These are phyloP conservation scores for Apiotrichum montevideense DNA, from an alignment of 1,284 basidiomycete genomes.

Conservation along the genomic window DNA sequence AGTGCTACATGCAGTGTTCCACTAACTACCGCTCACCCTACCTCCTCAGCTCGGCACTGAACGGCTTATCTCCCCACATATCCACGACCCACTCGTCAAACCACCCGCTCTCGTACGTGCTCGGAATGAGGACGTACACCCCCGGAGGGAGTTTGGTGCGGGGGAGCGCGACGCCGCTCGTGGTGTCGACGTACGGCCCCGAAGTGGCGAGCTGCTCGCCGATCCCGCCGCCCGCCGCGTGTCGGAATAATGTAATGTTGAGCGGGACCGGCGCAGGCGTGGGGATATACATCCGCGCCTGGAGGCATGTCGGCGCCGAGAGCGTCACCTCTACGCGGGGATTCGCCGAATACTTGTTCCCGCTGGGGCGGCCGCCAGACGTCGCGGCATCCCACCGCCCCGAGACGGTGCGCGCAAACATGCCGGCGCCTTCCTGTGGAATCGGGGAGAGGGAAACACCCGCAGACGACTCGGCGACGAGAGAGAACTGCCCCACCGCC, in stretches of 20 bases:
- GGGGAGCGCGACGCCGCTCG: slow-evolving; percentile 63
- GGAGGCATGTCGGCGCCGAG: slow-evolving; percentile 54
- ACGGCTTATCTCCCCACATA: slow-evolving; percentile 47
- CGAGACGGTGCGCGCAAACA: slow-evolving; percentile 64
- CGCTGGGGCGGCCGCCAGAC: slow-evolving; percentile 63
- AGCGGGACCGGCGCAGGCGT: slow-evolving; percentile 33
- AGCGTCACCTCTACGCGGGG: slow-evolving; percentile 63
- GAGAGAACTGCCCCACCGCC: slow-evolving; percentile 58
- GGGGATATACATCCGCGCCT: slow-evolving; percentile 42
- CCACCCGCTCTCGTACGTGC: slow-evolving; percentile 61
- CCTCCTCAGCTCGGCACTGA: slow-evolving; percentile 36
- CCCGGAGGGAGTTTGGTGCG: slow-evolving; percentile 55
- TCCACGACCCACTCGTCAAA: slow-evolving; percentile 58
- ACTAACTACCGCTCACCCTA: background rate
- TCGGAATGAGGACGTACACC: slow-evolving; percentile 65
- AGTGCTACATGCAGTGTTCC: too few relatives aligned
- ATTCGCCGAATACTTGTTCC: slow-evolving; percentile 59
- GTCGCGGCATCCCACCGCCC: slow-evolving; percentile 60
- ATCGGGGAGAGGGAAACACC: slow-evolving; percentile 47
- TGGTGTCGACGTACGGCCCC: slow-evolving; percentile 66
- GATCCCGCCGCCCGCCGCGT: slow-evolving; percentile 25
- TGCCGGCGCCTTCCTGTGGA: slow-evolving; percentile 77
- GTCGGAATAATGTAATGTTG: slow-evolving; percentile 45
- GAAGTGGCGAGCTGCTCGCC: slow-evolving; percentile 59
- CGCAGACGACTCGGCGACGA: slow-evolving; percentile 59